Evolutionary conservation across 1,284 basidiomycete genomes (phyloP).

Genomic region (Heterobasidion occidentale): DNA sequence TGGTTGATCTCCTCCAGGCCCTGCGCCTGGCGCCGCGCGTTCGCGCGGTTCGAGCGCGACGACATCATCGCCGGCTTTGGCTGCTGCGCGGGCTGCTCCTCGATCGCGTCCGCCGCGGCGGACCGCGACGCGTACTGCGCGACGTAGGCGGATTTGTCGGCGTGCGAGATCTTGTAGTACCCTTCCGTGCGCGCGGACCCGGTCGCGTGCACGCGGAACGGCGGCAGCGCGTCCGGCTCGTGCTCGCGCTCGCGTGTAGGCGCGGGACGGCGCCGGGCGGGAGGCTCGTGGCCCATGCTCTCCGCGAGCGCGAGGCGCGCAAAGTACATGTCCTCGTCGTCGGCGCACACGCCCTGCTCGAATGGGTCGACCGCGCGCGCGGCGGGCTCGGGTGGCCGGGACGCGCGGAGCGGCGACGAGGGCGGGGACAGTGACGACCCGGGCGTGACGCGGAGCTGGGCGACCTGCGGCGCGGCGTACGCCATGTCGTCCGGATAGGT

Average conservation of each 20-base stretch:
- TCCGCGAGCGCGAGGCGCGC: conserved; percentile 55
- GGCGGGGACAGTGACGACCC: conserved; percentile 33
- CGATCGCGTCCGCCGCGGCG: conserved; percentile 27
- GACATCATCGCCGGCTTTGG: conserved; percentile 58
- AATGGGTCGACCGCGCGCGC: conserved; percentile 53
- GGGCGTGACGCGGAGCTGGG: conserved; percentile 41
- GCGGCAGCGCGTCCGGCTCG: conserved; percentile 25
- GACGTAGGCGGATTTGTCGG: conserved; percentile 87
- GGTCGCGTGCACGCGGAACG: conserved; percentile 64
- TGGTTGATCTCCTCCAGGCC: conserved; percentile 95
- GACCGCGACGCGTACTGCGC: conserved; percentile 66
- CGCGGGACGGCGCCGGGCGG: conserved; percentile 18
- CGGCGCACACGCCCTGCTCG: conserved; percentile 58
- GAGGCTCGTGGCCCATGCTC: conserved; percentile 4
- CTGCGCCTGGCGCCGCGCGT: conserved; percentile 86
- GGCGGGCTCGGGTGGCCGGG: conserved; percentile 24
- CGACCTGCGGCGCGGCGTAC: conserved; percentile 41
- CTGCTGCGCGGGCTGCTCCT: conserved; percentile 34
- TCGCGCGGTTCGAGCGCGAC: conserved; percentile 88
- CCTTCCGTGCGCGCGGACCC: conserved; percentile 91
- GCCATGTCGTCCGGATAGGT: conserved; percentile 41
- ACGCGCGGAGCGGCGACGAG: conserved; percentile 23
- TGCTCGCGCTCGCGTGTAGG: conserved; percentile 17
- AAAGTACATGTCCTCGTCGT: conserved; percentile 92
- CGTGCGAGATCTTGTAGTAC: conserved; percentile 89